Evolutionary conservation across 768 basidiomycete species (phyloP).

Genomic region (Lactarius vividus): DNA sequence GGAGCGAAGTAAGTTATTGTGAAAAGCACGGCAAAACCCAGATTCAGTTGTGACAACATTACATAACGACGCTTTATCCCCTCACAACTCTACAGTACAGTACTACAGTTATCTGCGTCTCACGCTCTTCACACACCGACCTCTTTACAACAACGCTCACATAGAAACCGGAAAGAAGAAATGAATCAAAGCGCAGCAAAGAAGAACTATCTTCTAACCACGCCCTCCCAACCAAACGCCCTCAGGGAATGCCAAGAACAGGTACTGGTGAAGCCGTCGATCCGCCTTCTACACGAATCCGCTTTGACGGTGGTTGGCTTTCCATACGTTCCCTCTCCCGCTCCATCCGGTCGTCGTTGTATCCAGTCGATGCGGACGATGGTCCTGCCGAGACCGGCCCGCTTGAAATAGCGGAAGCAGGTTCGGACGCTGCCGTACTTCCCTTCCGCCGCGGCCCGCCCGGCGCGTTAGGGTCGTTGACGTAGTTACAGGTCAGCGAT

Average conservation of each 20-base stretch:
- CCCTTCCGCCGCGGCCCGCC: constrained; percentile 28
- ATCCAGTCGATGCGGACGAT: constrained; percentile 24
- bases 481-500: constrained; percentile 75
- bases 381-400: constrained; percentile 31
- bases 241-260: constrained; percentile 25
- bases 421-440: constrained; percentile 25
- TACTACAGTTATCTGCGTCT: background rate
- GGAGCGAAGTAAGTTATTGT: background rate
- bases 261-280: constrained; percentile 24
- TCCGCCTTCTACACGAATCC: constrained; percentile 27
- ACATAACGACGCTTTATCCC: constrained; percentile 12
- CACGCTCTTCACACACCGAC: constrained; percentile 1
- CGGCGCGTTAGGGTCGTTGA: constrained; percentile 52
- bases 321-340: constrained; percentile 21
- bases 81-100: constrained; percentile 3
- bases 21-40: constrained; percentile 15
- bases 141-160: background rate
- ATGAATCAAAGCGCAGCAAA: background rate
- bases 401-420: constrained; percentile 31
- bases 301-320: constrained; percentile 24
- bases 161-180: constrained; percentile 2
- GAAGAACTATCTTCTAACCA: background rate
- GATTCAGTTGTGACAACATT: constrained; percentile 18
- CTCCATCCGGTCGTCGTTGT: constrained; percentile 24
- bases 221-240: background rate